Evolutionary conservation across 2,329 filamentous ascomycete genomes (phyloP).

Genomic region (Pleurostoma richardsiae): DNA sequence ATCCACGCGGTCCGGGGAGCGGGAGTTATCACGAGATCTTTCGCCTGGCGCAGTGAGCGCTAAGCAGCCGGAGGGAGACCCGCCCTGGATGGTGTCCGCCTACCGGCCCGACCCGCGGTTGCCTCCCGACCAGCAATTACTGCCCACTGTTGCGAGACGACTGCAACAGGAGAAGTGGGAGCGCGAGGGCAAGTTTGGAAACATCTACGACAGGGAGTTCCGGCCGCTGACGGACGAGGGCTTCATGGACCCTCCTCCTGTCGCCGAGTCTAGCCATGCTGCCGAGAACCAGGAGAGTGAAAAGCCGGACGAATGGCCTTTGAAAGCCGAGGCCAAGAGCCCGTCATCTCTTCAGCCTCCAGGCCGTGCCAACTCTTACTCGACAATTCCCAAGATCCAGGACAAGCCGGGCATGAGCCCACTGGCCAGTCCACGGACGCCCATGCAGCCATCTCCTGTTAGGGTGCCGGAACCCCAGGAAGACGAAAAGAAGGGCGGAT

Average conservation of each 20-base stretch:
- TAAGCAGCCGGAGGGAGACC: constrained; percentile 84
- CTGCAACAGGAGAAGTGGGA: constrained; percentile 96
- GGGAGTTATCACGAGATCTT: constrained; percentile 47
- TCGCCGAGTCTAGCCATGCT: constrained; percentile 1
- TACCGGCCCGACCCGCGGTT: constrained; percentile 94
- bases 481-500: constrained; percentile 52
- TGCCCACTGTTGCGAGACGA: constrained; percentile 87
- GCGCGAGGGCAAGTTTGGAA: constrained; percentile 81
- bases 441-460: constrained; percentile 37
- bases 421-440: constrained; percentile 39
- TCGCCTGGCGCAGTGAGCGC: constrained; percentile 24
- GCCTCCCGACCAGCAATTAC: constrained; percentile 89
- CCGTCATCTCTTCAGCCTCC: constrained; percentile 37
- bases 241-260: constrained; percentile 35
- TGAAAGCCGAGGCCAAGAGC: constrained; percentile 45
- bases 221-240: constrained; percentile 70
- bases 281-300: constrained; percentile 21
- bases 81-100: constrained; percentile 90
- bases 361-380: constrained; percentile 47
- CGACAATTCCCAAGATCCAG: constrained; percentile 57
- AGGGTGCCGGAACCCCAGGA: constrained; percentile 49
- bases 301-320: constrained; percentile 52
- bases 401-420: constrained; percentile 34
- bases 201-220: constrained; percentile 82
- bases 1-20: constrained; percentile 56